A percentile compares a stretch with the other conserved stretches of the same genome.
Evolutionary conservation across 2,329 filamentous ascomycete species (phyloP).

Genomic region (Trematosphaeria pertusa): DNA sequence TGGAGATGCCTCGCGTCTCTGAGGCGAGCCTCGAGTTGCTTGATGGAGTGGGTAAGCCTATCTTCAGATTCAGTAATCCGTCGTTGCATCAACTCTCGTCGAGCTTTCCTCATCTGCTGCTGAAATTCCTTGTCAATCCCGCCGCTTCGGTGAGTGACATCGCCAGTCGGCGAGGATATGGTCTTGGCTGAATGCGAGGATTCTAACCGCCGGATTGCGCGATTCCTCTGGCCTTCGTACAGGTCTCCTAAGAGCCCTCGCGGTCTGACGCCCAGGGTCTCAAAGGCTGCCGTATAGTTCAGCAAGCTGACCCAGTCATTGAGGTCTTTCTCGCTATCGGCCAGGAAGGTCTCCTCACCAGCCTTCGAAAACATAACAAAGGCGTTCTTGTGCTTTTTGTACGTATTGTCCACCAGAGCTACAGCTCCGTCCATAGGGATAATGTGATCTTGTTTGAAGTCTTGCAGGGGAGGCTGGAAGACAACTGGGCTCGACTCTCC

Average conservation of each 20-base stretch:
- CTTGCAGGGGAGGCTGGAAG: constrained; percentile 86
- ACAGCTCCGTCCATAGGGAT: constrained; percentile 95
- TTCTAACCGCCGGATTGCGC: constrained; percentile 75
- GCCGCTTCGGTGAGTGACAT: constrained; percentile 75
- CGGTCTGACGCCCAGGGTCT: constrained; percentile 89
- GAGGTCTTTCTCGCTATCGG: constrained; percentile 88
- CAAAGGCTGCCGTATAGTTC: constrained; percentile 94
- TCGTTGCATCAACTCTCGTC: constrained; percentile 80
- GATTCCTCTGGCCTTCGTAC: constrained; percentile 80
- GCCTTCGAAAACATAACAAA: constrained; percentile 85
- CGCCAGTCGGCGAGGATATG: constrained; percentile 74
- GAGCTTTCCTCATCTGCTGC: constrained; percentile 82
- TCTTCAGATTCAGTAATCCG: constrained; percentile 86
- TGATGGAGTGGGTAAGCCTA: constrained; percentile 74
- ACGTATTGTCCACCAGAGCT: constrained; percentile 81
- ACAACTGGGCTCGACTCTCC: constrained; percentile 80
- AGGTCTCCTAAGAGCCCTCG: constrained; percentile 83
- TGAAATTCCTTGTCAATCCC: constrained; percentile 82
- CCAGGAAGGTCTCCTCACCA: constrained; percentile 89
- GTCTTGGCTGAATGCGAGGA: constrained; percentile 62
- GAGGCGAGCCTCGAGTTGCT: constrained; percentile 80
- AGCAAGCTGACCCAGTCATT: constrained; percentile 97
- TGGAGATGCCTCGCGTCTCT: constrained; percentile 90
- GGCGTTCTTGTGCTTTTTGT: constrained; percentile 95
- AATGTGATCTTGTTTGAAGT: constrained; percentile 92